Percentiles rank a stretch among this genome's conserved stretches.
Conservation (phyloP, 2,329 filamentous ascomycete genomes). For the Fusarium nisikadoi region DNA sequence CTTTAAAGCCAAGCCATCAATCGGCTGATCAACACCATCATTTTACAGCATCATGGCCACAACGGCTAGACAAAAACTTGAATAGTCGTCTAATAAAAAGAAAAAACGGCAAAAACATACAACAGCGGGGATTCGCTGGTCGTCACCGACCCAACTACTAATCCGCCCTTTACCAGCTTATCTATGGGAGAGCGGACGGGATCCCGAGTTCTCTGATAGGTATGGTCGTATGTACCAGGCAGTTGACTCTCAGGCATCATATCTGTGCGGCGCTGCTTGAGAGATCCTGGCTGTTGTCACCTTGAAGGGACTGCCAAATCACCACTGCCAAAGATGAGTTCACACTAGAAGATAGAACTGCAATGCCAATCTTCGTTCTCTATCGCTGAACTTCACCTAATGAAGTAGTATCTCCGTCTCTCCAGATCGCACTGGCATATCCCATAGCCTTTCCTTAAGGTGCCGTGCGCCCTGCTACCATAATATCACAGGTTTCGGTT, state of each 20-base stretch:
- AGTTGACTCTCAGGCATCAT: background rate
- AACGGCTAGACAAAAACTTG: background rate
- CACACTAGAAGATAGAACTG: background rate
- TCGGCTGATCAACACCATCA: background rate
- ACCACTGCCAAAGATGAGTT: background rate
- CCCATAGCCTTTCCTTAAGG: conserved; percentile 74
- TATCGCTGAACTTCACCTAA: background rate
- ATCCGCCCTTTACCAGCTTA: background rate
- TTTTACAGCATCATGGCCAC: background rate
- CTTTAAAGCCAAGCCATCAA: background rate
- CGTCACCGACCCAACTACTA: background rate
- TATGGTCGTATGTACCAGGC: background rate
- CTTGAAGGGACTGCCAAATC: background rate
- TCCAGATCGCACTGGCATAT: conserved; percentile 73
- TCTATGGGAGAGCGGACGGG: conserved; percentile 7
- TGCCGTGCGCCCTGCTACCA: conserved; percentile 73
- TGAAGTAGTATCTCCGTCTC: conserved; percentile 43
- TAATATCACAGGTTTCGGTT: conserved; percentile 72
- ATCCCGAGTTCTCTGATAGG: conserved; percentile 1
- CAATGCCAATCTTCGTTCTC: background rate
- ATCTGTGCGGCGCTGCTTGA: too few species aligned
- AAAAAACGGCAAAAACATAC: background rate
- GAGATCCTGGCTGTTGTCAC: too few species aligned
- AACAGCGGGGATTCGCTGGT: background rate
- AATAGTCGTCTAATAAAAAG: background rate